Evolutionary conservation across 106 monocot species (phyloP), one percentile per base, ranked within the genome.

Genomic region (Acanthochlamys bracteata): DNA sequence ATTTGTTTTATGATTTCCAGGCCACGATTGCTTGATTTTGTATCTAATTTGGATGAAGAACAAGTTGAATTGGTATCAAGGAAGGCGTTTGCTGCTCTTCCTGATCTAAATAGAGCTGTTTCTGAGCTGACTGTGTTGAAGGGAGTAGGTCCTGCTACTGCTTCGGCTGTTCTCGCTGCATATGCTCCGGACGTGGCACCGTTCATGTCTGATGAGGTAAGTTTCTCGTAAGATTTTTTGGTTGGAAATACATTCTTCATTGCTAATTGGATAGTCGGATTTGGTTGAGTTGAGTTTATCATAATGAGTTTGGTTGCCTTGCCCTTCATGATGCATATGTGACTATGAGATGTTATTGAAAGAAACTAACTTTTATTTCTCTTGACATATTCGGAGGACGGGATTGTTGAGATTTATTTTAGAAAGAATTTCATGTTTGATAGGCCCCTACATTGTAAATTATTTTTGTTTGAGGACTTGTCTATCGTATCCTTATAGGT

Each of bases 161-260:
- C 94, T 0, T 95, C 94, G 13, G 86, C 84, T 4, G 76, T 95
- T 21, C 90, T 95, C 7, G 94, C 94, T 4, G 90, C 89, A 10
- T 95, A 84, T 59, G 82, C 82, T 33, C 94, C 94, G 14, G 86
- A 90, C 12, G 60, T 84, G 2, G 89, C 90, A 12, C 94, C 90
- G 19, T 95, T 95, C 74, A 90, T 95, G 89, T 94, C 90, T 10
- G 90, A 95, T 55, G 94, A 95, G 94, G 94, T 89, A 52, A 62
- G 23, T n/a, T 60, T 1, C 49, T 14, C 3, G 49, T 14, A 12
- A 49, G 49, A 9, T 49, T 49, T 49, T 49, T 17, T 33, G 33
- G 49, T 14, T 49, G 49, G 33, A 33, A 49, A 49, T 49, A 3
- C 15, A 49, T 49, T 2, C 6, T 17, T 49, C 1, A 10, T 12